phyloP scores from a whole-genome alignment of 2,329 filamentous ascomycete genomes.

The Penicillium sp. region DNA sequence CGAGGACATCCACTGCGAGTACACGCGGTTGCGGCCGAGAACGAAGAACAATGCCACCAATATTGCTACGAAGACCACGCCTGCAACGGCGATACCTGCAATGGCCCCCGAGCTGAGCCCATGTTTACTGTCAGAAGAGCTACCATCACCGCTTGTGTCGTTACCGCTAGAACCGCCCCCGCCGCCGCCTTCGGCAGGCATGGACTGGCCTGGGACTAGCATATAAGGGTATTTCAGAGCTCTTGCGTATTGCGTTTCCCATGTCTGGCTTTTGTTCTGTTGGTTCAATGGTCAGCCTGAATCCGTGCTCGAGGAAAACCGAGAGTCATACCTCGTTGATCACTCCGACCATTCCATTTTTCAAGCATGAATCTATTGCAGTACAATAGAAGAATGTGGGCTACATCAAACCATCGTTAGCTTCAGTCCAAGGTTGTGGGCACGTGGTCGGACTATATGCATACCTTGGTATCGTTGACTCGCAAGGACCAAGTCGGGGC shows the following conservation, averaged over 20 bases:
- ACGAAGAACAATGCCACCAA: slow-evolving; percentile 45
- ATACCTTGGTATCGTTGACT: slow-evolving; percentile 58
- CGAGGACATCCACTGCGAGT: slow-evolving; percentile 35
- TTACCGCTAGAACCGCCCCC: slow-evolving; percentile 4
- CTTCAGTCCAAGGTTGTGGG: neutral
- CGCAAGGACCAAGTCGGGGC: slow-evolving; percentile 40
- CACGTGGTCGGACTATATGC: neutral
- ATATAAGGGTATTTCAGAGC: slow-evolving; percentile 52
- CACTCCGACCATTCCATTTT: slow-evolving; percentile 69
- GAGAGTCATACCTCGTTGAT: slow-evolving; percentile 62
- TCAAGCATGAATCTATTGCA: slow-evolving; percentile 62
- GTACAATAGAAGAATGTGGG: slow-evolving; percentile 71
- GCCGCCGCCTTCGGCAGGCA: slow-evolving; percentile 54
- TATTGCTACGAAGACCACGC: slow-evolving; percentile 47
- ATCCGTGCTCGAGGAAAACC: neutral
- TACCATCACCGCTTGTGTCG: neutral
- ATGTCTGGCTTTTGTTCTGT: slow-evolving; percentile 49
- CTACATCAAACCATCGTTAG: slow-evolving; percentile 8
- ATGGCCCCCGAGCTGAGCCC: slow-evolving; percentile 51
- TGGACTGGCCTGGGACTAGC: slow-evolving; percentile 56
- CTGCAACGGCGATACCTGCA: slow-evolving; percentile 59
- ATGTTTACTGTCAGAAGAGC: neutral
- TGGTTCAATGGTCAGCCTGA: slow-evolving; percentile 5
- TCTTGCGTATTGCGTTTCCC: slow-evolving; percentile 48
- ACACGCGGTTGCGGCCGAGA: slow-evolving; percentile 37